These are phyloP conservation scores for Nigrospora oryzae DNA, from an alignment of 2,329 filamentous ascomycete genomes.

Conservation along the genomic window DNA sequence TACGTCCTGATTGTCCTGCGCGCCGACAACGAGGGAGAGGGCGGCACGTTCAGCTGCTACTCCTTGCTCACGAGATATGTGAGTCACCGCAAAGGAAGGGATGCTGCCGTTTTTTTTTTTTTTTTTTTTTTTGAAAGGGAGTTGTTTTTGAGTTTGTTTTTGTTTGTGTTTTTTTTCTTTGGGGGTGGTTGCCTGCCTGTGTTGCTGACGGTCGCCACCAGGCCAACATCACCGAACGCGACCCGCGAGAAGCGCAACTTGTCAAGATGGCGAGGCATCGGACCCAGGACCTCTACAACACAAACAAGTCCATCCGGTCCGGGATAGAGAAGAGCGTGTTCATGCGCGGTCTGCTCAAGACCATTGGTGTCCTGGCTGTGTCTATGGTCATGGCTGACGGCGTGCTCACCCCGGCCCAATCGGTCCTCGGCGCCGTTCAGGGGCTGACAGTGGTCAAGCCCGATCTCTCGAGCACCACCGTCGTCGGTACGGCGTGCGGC, in stretches of 20 bases:
- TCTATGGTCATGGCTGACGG: conserved; percentile 61
- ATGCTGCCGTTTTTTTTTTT: too few species aligned
- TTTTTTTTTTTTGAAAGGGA: too few species aligned
- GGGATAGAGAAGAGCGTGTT: conserved; percentile 48
- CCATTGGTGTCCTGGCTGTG: conserved; percentile 56
- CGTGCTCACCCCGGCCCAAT: conserved; percentile 61
- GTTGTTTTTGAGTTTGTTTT: too few species aligned
- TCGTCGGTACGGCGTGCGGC: conserved; percentile 56
- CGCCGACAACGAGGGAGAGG: conserved; percentile 64
- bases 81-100: conserved; percentile 8
- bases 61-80: conserved; percentile 53
- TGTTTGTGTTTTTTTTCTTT: too few species aligned
- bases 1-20: conserved; percentile 58
- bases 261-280: conserved; percentile 51
- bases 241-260: conserved; percentile 46
- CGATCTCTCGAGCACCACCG: conserved; percentile 43
- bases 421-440: conserved; percentile 61
- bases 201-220: conserved; percentile 10
- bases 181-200: too few species aligned
- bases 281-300: conserved; percentile 45
- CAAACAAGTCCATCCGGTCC: conserved; percentile 42
- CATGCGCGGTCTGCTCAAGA: conserved; percentile 46
- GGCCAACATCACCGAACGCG: conserved; percentile 50
- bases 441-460: conserved; percentile 50
- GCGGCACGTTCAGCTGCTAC: conserved; percentile 61